phyloP scores from a whole-genome alignment of 768 basidiomycete species.

The Panaeolus papilionaceus region DNA sequence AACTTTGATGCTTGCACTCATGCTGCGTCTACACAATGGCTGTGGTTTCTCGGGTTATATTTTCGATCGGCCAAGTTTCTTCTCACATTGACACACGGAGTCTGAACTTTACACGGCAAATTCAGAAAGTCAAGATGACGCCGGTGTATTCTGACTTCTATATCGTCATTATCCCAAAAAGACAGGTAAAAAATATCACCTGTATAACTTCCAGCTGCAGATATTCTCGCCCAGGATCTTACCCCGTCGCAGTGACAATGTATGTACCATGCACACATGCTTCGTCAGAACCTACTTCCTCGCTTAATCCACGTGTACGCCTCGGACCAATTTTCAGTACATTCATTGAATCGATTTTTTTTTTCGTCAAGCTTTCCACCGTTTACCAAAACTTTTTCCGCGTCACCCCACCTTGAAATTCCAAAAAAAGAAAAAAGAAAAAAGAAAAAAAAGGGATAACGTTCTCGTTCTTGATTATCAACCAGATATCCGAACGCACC shows the following conservation, averaged over 20 bases:
- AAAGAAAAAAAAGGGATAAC: neutral
- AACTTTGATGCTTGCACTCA: too few species aligned
- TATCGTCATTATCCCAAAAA: neutral
- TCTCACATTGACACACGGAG: neutral
- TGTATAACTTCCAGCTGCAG: neutral
- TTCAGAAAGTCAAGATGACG: neutral
- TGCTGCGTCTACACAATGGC: too few species aligned
- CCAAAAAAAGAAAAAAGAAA: too few species aligned
- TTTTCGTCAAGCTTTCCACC: constrained; percentile 6
- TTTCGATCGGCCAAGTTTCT: neutral
- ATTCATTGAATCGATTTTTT: neutral
- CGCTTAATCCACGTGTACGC: constrained; percentile 4
- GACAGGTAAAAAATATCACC: neutral
- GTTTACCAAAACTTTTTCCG: neutral
- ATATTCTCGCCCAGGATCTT: neutral
- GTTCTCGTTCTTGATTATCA: neutral
- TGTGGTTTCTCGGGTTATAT: neutral
- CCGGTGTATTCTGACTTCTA: neutral
- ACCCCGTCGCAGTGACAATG: neutral
- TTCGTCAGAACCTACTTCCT: neutral
- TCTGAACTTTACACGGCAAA: constrained; percentile 4
- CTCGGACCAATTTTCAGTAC: neutral
- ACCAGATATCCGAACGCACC: neutral
- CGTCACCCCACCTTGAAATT: neutral
- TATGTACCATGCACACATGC: neutral